Evolutionary conservation across 1,284 basidiomycete genomes (phyloP).

Genomic region (Paramarasmius palmivorus): DNA sequence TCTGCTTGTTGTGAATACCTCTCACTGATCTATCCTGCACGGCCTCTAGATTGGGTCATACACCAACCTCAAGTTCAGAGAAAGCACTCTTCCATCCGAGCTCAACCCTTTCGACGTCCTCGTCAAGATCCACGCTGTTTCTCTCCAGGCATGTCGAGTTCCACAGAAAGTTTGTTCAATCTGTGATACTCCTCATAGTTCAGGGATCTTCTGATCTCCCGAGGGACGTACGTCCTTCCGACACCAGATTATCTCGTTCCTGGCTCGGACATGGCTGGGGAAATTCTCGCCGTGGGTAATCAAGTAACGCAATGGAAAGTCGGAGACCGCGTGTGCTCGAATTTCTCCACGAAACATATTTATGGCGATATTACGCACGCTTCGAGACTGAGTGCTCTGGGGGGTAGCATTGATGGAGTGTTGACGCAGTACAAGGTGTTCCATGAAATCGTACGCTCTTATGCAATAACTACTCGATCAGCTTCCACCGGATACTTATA

Average conservation of each 20-base stretch:
- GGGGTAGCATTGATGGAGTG: conserved; percentile 54
- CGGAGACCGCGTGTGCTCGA: conserved; percentile 58
- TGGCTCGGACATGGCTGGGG: conserved; percentile 64
- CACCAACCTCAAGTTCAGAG: neutral
- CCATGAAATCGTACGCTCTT: conserved; percentile 40
- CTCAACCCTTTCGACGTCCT: neutral
- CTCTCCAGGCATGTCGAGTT: neutral
- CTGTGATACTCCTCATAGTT: no score
- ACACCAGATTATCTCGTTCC: conserved; percentile 42
- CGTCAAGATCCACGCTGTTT: neutral
- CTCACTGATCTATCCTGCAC: neutral
- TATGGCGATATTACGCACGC: conserved; percentile 37
- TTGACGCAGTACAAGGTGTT: conserved; percentile 54
- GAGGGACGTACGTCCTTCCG: neutral
- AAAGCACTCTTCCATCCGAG: neutral
- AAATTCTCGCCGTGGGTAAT: conserved; percentile 55
- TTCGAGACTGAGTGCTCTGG: conserved; percentile 38
- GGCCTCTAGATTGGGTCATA: neutral
- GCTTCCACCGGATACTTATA: no score
- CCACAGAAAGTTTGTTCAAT: no score
- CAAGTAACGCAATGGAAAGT: conserved; percentile 50
- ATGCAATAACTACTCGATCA: no score
- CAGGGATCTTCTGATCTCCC: no score
- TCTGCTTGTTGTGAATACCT: no score
- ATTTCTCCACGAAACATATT: conserved; percentile 43